Conservation (phyloP, 768 basidiomycete genomes). For the Tulasnella sp. region DNA sequence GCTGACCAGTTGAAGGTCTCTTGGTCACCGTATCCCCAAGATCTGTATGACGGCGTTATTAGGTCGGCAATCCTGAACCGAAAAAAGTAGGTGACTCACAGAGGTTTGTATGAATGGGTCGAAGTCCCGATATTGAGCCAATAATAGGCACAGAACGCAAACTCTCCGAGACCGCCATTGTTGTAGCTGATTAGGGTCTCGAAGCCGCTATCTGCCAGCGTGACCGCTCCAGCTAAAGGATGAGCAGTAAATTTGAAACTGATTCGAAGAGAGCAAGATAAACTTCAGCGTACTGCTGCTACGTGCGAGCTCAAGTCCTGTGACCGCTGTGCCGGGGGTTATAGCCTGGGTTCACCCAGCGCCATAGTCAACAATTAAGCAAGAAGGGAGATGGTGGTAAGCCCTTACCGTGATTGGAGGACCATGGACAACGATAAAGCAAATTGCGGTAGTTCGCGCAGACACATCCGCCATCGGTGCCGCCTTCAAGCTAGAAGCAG, state of each 20-base stretch:
- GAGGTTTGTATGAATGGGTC: constrained; percentile 4
- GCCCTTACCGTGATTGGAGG: background rate
- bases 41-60: background rate
- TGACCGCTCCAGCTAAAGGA: background rate
- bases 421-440: background rate
- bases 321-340: background rate
- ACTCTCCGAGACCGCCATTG: constrained; percentile 7
- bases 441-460: background rate
- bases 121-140: constrained; percentile 15
- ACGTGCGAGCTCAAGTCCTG: background rate
- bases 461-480: background rate
- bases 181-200: background rate
- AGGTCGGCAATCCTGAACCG: background rate
- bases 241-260: background rate
- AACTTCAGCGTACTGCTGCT: background rate
- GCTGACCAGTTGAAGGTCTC: background rate
- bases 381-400: background rate
- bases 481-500: background rate
- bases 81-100: background rate
- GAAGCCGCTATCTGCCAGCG: background rate
- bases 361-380: background rate
- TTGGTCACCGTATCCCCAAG: constrained; percentile 1
- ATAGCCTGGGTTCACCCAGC: background rate
- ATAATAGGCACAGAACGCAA: background rate
- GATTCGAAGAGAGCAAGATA: background rate